Evolutionary conservation across 2,329 filamentous ascomycete species (phyloP).

Genomic region (Xylariaceae sp.): DNA sequence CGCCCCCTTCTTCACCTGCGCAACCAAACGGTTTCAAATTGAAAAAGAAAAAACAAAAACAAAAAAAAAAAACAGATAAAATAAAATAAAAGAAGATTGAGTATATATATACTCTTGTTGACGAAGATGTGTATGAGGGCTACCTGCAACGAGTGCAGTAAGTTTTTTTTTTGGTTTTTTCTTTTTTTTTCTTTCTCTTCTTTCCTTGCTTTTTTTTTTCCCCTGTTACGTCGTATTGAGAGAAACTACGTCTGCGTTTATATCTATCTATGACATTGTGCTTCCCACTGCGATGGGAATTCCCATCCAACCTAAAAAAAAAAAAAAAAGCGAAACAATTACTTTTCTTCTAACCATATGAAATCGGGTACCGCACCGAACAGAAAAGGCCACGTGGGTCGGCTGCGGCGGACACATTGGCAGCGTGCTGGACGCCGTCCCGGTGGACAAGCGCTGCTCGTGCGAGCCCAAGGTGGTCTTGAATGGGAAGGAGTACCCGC

Average conservation of each 20-base stretch:
- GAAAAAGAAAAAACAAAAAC: background rate
- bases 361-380: background rate
- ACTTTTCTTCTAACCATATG: no score
- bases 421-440: slow-evolving; percentile 55
- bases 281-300: background rate
- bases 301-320: background rate
- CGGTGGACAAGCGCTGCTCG: slow-evolving; percentile 55
- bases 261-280: no score
- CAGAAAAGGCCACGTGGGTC: slow-evolving; percentile 58
- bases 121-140: slow-evolving; percentile 59
- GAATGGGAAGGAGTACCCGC: slow-evolving; percentile 58
- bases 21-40: background rate
- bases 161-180: slow-evolving; percentile 28
- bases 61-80: background rate
- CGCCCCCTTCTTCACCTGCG: no score
- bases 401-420: slow-evolving; percentile 60
- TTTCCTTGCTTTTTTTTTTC: no score
- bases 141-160: slow-evolving; percentile 58
- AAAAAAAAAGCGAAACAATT: no score
- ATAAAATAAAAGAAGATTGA: no score
- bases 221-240: no score
- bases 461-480: slow-evolving; percentile 59
- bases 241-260: no score
- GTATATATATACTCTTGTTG: no score
- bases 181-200: background rate